Evolutionary conservation across 2,329 filamentous ascomycete genomes (phyloP).

Genomic region (Curvularia lunata): DNA sequence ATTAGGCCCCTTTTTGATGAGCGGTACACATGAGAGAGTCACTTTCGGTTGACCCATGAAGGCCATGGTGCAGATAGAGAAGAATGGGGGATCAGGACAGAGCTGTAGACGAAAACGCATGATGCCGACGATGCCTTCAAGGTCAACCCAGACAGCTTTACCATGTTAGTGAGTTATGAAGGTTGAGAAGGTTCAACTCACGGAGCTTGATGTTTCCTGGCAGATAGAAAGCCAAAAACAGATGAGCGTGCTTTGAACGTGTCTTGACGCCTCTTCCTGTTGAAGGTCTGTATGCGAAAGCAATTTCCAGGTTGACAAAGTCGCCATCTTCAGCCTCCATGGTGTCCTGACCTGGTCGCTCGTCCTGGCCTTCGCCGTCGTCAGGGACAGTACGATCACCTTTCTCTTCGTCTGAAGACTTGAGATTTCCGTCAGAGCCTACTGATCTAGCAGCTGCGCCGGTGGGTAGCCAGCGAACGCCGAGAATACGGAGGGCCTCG

Average conservation of each 20-base stretch:
- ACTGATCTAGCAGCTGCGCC: constrained; percentile 71
- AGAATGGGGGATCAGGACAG: constrained; percentile 77
- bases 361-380: constrained; percentile 49
- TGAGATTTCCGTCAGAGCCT: constrained; percentile 64
- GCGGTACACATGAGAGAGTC: constrained; percentile 71
- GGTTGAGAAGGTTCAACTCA: constrained; percentile 33
- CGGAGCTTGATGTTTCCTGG: constrained; percentile 60
- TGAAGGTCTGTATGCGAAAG: constrained; percentile 73
- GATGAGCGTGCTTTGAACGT: constrained; percentile 74
- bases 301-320: constrained; percentile 78
- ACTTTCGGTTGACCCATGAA: constrained; percentile 78
- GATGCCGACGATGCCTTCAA: constrained; percentile 73
- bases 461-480: constrained; percentile 74
- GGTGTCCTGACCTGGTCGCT: constrained; percentile 40
- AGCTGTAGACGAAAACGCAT: constrained; percentile 73
- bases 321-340: constrained; percentile 80
- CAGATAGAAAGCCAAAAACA: constrained; percentile 76
- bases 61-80: constrained; percentile 74
- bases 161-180: constrained; percentile 21
- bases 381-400: constrained; percentile 60
- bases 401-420: constrained; percentile 53
- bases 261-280: constrained; percentile 65
- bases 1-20: constrained; percentile 72
- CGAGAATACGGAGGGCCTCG: constrained; percentile 72
- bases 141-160: constrained; percentile 74